Percentiles rank a stretch among this genome's conserved stretches.
phyloP scores from a whole-genome alignment of 2,329 filamentous ascomycete genomes.

The Aphanocladium album region DNA sequence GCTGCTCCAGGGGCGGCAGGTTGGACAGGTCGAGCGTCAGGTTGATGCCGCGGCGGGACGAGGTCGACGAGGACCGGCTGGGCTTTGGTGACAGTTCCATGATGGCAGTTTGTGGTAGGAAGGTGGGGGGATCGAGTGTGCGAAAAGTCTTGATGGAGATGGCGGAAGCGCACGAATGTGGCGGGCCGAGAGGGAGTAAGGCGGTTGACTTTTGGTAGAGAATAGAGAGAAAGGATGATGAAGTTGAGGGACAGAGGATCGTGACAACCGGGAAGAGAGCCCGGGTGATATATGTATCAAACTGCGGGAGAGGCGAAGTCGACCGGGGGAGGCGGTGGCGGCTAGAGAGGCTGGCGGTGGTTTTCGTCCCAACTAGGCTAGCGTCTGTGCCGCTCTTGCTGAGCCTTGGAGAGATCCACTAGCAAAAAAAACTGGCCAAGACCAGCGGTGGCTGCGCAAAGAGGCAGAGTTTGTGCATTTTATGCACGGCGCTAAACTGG shows the following conservation, averaged over 20 bases:
- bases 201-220: not conserved
- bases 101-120: conserved; percentile 9
- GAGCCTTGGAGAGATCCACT: not conserved
- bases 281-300: conserved; percentile 8
- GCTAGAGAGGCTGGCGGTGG: not conserved
- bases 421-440: not conserved
- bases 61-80: conserved; percentile 41
- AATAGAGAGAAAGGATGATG: not conserved
- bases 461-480: conserved; percentile 1
- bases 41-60: conserved; percentile 38
- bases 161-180: not conserved
- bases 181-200: not conserved
- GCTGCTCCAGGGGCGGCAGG: conserved; percentile 63
- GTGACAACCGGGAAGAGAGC: not conserved
- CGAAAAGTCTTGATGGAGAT: not conserved
- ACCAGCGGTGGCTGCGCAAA: not conserved
- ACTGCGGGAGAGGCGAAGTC: conserved; percentile 9
- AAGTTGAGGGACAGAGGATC: not conserved
- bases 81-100: conserved; percentile 34
- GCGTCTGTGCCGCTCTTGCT: conserved; percentile 10
- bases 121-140: not conserved
- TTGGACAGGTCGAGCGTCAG: conserved; percentile 70
- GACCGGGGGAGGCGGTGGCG: conserved; percentile 1
- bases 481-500: conserved; percentile 1
- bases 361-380: not conserved